A percentile compares a stretch with the other conserved stretches of the same genome.
Evolutionary conservation across 1,284 basidiomycete species (phyloP).

Genomic region (Amylostereum areolatum): DNA sequence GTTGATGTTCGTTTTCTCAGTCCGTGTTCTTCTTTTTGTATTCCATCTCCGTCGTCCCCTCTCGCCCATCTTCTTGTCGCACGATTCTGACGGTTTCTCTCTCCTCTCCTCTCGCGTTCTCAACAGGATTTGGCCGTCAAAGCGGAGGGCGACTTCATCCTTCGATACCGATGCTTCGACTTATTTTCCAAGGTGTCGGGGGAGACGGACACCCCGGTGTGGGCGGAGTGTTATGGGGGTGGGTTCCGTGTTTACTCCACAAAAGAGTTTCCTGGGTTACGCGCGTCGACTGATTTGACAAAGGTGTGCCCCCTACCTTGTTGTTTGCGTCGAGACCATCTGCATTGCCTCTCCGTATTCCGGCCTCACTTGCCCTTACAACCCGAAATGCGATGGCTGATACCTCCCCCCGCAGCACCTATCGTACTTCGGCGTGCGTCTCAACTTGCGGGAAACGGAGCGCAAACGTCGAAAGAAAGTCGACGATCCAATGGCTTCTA

Average conservation of each 20-base stretch:
- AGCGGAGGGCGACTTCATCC: slow-evolving; percentile 56
- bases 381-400: background rate
- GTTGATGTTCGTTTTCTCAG: slow-evolving; percentile 70
- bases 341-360: background rate
- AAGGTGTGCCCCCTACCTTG: slow-evolving; percentile 39
- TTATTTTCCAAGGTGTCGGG: slow-evolving; percentile 40
- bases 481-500: slow-evolving; percentile 12
- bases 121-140: slow-evolving; percentile 50
- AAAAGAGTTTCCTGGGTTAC: slow-evolving; percentile 73
- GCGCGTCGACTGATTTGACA: slow-evolving; percentile 67
- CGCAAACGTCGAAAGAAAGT: slow-evolving; percentile 50
- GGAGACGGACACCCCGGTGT: slow-evolving; percentile 38
- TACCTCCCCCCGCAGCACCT: slow-evolving; percentile 39
- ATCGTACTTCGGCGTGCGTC: slow-evolving; percentile 60
- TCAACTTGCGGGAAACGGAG: slow-evolving; percentile 67
- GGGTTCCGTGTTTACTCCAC: slow-evolving; percentile 70
- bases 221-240: slow-evolving; percentile 68
- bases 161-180: slow-evolving; percentile 66
- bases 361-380: background rate
- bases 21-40: slow-evolving; percentile 27
- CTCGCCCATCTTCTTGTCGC: background rate
- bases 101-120: background rate
- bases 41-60: slow-evolving; percentile 7
- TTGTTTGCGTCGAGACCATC: background rate
- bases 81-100: slow-evolving; percentile 1